Base-by-base conservation (phyloP, 2,329 filamentous ascomycete species). In the Ceratocystis ficicola region DNA sequence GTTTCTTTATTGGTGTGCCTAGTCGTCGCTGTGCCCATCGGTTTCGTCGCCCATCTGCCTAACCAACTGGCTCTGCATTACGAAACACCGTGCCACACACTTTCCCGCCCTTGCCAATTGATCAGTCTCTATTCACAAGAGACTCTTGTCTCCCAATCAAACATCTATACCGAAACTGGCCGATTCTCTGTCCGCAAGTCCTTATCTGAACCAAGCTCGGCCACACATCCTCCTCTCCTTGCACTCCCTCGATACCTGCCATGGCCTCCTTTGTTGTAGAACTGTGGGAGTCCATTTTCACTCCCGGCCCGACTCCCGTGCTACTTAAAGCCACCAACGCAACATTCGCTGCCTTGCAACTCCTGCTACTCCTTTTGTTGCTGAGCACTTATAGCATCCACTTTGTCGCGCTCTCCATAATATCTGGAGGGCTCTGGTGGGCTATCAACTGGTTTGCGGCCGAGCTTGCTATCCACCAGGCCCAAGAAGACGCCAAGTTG, bases 401-500 rank as follows among this genome's bases (percentile, higher is more conserved):
- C 80, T 96, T 96, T 73, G 74, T 90, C 69, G 80, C 93, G 67
- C 83, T 99, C 5, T 95, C 90, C 12, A 72, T 86, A 67, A 79
- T 99, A 8, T 90, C 85, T 69, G 92, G 78, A 41, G 88, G 89
- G 3, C 81, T 97, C 44, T 99, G 94, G 94, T 91, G 84, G 79
- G 85, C 88, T 66, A 92, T 97, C 77, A 97, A 97, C 81, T 99
- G 94, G 94, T 97, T 99, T 73, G 91, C 90, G 65, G 77, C 77
- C 59, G 93, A 85, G 77, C 74, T 85, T 62, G 77, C 76, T 68
- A 73, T 74, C 62, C 77, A 77, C 46, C 73, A 77, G 71, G 71
- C 68, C n/a, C 70, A 70, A 46, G 80, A 82, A 72, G 76, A 67
- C 25, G 62, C 66, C n/a, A 55, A 66, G 46, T 36, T 41, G 22